Conservation (phyloP, 2,329 filamentous ascomycete genomes). For the Alternaria dauci region DNA sequence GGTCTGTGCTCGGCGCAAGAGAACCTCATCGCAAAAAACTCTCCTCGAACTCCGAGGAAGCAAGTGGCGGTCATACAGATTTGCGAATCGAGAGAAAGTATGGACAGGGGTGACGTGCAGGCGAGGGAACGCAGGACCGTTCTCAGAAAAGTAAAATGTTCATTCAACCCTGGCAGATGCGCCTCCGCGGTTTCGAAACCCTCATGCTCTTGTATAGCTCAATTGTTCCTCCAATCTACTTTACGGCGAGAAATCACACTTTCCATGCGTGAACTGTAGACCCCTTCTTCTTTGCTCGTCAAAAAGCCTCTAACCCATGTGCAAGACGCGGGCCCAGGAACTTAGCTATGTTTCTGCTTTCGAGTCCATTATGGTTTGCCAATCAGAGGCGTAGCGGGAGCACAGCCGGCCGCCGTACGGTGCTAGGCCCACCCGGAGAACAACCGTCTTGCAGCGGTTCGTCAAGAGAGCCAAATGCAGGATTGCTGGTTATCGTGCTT, state of each 20-base stretch:
- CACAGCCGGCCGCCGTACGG: constrained; percentile 21
- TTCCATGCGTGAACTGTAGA: constrained; percentile 8
- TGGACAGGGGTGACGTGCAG: constrained; percentile 9
- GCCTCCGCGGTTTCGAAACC: constrained; percentile 2
- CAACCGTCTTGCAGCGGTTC: constrained; percentile 25
- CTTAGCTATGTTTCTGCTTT: constrained; percentile 13
- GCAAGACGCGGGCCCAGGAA: constrained; percentile 27
- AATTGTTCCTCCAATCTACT: neutral
- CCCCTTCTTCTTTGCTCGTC: neutral
- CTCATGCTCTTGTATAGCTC: neutral
- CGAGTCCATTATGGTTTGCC: constrained; percentile 21
- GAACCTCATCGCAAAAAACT: constrained; percentile 3
- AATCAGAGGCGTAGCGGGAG: constrained; percentile 33
- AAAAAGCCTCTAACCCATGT: constrained; percentile 7
- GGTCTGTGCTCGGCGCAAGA: constrained; percentile 19
- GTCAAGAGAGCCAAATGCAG: constrained; percentile 22
- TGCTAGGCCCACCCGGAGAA: constrained; percentile 22
- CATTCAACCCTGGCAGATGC: constrained; percentile 6
- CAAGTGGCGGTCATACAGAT: constrained; percentile 15
- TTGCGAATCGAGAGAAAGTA: neutral
- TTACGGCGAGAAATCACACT: constrained; percentile 23
- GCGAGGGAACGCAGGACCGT: constrained; percentile 13
- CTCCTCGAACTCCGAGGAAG: constrained; percentile 5
- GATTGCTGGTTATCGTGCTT: constrained; percentile 40
- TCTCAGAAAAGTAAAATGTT: constrained; percentile 13